phyloP scores from a whole-genome alignment of 1,284 basidiomycete genomes.

The Stereum hirsutum region DNA sequence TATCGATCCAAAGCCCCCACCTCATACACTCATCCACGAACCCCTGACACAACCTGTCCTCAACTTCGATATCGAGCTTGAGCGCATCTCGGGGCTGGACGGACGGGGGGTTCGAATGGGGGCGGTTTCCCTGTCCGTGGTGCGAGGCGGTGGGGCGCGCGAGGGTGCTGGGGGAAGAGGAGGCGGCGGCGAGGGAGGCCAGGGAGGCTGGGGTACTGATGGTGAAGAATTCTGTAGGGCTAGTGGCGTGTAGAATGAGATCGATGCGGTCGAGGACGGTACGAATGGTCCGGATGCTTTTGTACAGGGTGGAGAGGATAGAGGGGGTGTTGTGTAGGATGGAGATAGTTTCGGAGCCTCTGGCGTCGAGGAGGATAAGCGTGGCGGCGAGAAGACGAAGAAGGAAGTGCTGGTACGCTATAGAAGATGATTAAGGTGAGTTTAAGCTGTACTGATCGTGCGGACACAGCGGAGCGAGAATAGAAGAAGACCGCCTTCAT shows the following conservation, averaged over 20 bases:
- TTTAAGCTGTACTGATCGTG: no score
- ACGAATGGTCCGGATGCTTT: slow-evolving; percentile 75
- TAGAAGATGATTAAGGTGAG: no score
- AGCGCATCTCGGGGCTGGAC: slow-evolving; percentile 31
- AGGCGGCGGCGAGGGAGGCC: slow-evolving; percentile 46
- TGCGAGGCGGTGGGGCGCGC: slow-evolving; percentile 15
- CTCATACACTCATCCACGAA: slow-evolving; percentile 77
- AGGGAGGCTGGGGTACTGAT: slow-evolving; percentile 82
- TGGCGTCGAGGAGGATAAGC: slow-evolving; percentile 84
- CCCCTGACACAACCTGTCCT: slow-evolving; percentile 79
- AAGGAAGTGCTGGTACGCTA: slow-evolving; percentile 95
- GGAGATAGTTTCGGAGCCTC: slow-evolving; percentile 78
- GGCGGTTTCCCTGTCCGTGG: slow-evolving; percentile 18
- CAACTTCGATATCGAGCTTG: slow-evolving; percentile 53
- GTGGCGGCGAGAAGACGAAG: slow-evolving; percentile 97
- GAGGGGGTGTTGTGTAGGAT: slow-evolving; percentile 70
- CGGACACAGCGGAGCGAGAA: no score
- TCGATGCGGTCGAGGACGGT: slow-evolving; percentile 74
- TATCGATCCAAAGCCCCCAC: slow-evolving; percentile 77
- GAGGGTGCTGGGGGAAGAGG: slow-evolving; percentile 24
- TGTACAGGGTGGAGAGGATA: slow-evolving; percentile 67
- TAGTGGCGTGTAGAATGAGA: no score
- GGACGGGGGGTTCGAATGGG: slow-evolving; percentile 33
- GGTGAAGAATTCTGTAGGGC: no score
- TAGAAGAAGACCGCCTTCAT: no score